These are phyloP conservation scores for Zygosaccharomyces siamensis DNA, from an alignment of 805 yeast species.

Conservation along the genomic window DNA sequence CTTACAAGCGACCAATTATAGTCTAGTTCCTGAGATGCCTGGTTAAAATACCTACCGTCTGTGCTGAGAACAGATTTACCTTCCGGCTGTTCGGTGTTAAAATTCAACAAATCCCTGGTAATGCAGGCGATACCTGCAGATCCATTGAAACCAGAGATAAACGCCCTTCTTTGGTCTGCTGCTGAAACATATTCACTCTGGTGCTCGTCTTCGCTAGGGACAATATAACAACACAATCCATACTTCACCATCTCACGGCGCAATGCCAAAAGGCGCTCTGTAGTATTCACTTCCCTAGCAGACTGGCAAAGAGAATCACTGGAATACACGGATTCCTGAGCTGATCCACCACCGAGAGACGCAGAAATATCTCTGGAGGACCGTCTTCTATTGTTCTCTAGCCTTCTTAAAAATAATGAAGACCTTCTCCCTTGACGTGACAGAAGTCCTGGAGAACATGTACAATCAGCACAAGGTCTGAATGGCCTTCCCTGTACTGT, in stretches of 20 bases:
- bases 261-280: slow-evolving; percentile 53
- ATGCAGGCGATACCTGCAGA: slow-evolving; percentile 91
- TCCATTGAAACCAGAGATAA: slow-evolving; percentile 85
- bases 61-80: slow-evolving; percentile 82
- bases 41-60: slow-evolving; percentile 91
- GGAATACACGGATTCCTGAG: slow-evolving; percentile 36
- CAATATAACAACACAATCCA: slow-evolving; percentile 65
- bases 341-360: slow-evolving; percentile 12
- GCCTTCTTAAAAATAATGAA: slow-evolving; percentile 38
- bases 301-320: slow-evolving; percentile 37
- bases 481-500: slow-evolving; percentile 27
- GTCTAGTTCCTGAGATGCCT: slow-evolving; percentile 81
- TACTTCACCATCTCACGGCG: slow-evolving; percentile 60
- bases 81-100: slow-evolving; percentile 38
- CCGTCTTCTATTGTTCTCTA: slow-evolving; percentile 33
- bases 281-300: slow-evolving; percentile 48
- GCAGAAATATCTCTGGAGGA: slow-evolving; percentile 17
- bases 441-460: slow-evolving; percentile 77
- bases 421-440: slow-evolving; percentile 64
- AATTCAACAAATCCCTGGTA: slow-evolving; percentile 44
- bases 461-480: slow-evolving; percentile 66
- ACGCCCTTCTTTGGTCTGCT: slow-evolving; percentile 78
- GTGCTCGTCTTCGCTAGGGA: slow-evolving; percentile 91
- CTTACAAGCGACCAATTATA: slow-evolving; percentile 73
- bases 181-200: slow-evolving; percentile 83